These are phyloP conservation scores for Cercospora sp. DNA, from an alignment of 2,329 filamentous ascomycete genomes.

Conservation along the genomic window DNA sequence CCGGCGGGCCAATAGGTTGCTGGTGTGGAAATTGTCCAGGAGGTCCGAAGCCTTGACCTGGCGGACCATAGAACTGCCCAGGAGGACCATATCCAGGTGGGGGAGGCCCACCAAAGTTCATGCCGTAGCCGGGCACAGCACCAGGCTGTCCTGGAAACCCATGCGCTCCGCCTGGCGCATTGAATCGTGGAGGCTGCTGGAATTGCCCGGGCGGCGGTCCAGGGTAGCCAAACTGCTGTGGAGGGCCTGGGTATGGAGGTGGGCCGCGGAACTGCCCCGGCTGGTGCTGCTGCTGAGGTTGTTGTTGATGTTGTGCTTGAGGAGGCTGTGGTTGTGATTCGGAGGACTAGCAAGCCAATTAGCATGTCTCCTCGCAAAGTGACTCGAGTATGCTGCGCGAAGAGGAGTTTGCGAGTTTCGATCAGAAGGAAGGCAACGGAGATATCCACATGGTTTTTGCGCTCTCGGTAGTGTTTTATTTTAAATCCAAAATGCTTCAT, in stretches of 20 bases:
- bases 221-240: slow-evolving; percentile 40
- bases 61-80: slow-evolving; percentile 19
- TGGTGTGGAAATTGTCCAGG: slow-evolving; percentile 51
- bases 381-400: slow-evolving; percentile 14
- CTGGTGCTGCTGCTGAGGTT: slow-evolving; percentile 43
- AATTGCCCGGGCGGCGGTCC: slow-evolving; percentile 41
- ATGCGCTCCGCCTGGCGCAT: slow-evolving; percentile 45
- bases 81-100: slow-evolving; percentile 33
- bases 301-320: slow-evolving; percentile 27
- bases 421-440: slow-evolving; percentile 99
- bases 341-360: slow-evolving; percentile 12
- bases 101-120: slow-evolving; percentile 64
- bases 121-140: slow-evolving; percentile 59
- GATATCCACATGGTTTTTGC: slow-evolving; percentile 93
- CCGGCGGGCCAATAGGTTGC: slow-evolving; percentile 55
- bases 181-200: slow-evolving; percentile 52
- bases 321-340: slow-evolving; percentile 23
- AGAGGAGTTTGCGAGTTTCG: slow-evolving; percentile 7
- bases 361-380: not conserved
- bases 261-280: slow-evolving; percentile 40
- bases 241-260: slow-evolving; percentile 42
- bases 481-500: slow-evolving; percentile 99
- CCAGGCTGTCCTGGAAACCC: slow-evolving; percentile 47
- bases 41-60: slow-evolving; percentile 18
- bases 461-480: slow-evolving; percentile 82